Base-by-base conservation (phyloP, 2,329 filamentous ascomycete genomes). In the Amylocarpus encephaloides region DNA sequence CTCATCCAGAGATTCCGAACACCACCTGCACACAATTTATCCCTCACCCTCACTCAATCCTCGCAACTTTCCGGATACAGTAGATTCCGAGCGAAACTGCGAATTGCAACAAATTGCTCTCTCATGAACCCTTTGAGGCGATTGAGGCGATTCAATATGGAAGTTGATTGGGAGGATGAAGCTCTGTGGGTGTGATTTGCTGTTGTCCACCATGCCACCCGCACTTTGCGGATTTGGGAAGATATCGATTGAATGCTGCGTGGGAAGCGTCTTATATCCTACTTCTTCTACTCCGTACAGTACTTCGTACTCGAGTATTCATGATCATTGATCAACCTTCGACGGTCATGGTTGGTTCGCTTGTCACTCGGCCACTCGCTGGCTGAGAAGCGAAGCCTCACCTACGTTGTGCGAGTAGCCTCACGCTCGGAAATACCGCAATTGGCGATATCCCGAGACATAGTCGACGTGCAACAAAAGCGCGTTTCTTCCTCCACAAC, bases 51-150 rank as follows among this genome's bases (percentile, higher is more conserved):
- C n/a, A n/a, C 38, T 11, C 38, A 22, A n/a, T 6, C 26, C 6
- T 29, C 40, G 26, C 40, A 43, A n/a, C 18, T 46, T 46, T 36
- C 43, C 35, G 33, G 33, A 46, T 46, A 19, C 13, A 19, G 43
- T 34, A 35, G 19, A 30, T 46, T 46, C 43, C 43, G 43, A 26
- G 22, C 32, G 42, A 18, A 13, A n/a, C 10, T 46, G 43, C 43
- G 43, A 46, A 10, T 36, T 46, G 43, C 43, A 46, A 46, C 43
- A 38, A 46, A 46, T 13, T 15, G 7, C 10, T 46, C 36, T 39
- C 10, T 19, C n/a, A 11, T 16, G 6, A 36, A 4, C 18, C 30
- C 11, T 12, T 39, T 10, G 36, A 19, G 32, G 30, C 12, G 26
- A 19, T 22, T 46, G 15, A 15, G 43, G 34, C 19, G 43, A 13